Evolutionary conservation across 1,139 yeast species (phyloP), one percentile per base, ranked within the genome.

Genomic region (Nadsonia commutata): DNA sequence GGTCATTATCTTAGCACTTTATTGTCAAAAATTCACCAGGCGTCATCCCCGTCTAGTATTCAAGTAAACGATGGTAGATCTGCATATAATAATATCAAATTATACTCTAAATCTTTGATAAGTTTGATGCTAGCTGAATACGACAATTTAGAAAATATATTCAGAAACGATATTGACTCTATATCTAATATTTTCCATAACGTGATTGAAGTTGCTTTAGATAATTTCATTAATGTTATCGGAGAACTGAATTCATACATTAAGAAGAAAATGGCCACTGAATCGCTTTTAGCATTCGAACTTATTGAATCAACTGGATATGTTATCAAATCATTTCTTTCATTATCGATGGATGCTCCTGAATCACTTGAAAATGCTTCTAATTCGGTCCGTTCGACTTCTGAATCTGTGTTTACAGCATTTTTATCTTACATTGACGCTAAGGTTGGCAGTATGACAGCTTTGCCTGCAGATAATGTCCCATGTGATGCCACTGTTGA

Each of bases 401-500:
- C 60, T 2, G 67, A 68, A 40, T 59, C 66, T 2, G 62, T 78
- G 3, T 78, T 84, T 56, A 62, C 63, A 40, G 85, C 78, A 45
- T 70, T 77, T 45, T 67, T 81, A 49, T 63, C 61, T 41, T 70
- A 66, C 49, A 74, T 81, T 37, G 83, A 78, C 40, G 54, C 56
- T 3, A 66, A 76, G 40, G 76, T 80, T 20, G 50, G 54, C 44
- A 54, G 56, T 11, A 56, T 73, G 38, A 64, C 67, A 1, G 57
- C 63, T 21, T 55, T 76, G 37, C 78, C 78, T 31, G 68, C 68
- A 37, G 90, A 81, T 48, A 69, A 71, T 49, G 81, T 80, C 45
- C 78, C 80, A n/a, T 72, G 78, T 6, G 84, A 79, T 50, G 70
- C 76, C 3, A 78, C 82, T 0, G 80, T 78, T 17, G 90, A 80